Conservation (phyloP, 2,329 filamentous ascomycete species). For the Neoascochyta sp. region DNA sequence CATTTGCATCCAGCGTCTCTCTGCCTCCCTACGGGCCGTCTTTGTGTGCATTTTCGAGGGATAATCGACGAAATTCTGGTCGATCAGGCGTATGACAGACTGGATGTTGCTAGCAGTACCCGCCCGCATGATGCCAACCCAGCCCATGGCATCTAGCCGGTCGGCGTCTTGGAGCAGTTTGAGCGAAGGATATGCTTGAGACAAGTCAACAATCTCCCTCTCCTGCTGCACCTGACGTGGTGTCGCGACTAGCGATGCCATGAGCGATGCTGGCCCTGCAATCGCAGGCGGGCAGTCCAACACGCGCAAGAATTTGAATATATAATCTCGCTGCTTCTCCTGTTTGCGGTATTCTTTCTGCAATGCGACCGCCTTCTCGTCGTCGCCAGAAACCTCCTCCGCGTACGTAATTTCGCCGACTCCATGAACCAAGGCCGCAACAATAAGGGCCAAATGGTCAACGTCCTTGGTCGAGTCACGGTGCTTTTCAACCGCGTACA, state of each 20-base stretch:
- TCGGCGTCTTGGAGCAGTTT: conserved; percentile 88
- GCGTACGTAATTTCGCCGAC: conserved; percentile 77
- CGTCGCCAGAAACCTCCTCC: conserved; percentile 5
- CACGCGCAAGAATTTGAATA: conserved; percentile 54
- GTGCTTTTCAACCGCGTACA: conserved; percentile 52
- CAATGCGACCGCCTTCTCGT: no score
- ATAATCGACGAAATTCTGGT: conserved; percentile 9
- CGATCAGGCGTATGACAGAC: conserved; percentile 7
- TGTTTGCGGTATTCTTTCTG: no score
- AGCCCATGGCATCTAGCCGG: conserved; percentile 79
- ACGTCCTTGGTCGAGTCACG: conserved; percentile 26
- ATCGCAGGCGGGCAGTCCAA: conserved; percentile 56
- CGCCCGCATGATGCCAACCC: conserved; percentile 71
- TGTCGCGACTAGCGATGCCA: conserved; percentile 76
- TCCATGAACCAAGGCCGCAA: conserved; percentile 65
- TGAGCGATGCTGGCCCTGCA: conserved; percentile 62
- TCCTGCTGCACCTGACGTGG: conserved; percentile 65
- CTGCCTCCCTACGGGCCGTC: conserved; percentile 12
- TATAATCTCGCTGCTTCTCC: conserved; percentile 44
- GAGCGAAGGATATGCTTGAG: conserved; percentile 61
- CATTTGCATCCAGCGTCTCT: conserved; percentile 13
- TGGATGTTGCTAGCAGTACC: conserved; percentile 65
- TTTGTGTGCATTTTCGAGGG: conserved; percentile 19
- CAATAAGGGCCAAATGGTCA: conserved; percentile 58
- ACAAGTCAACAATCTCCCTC: conserved; percentile 49